A percentile compares a stretch with the other conserved stretches of the same genome.
phyloP scores from a whole-genome alignment of 2,329 filamentous ascomycete species.

The Fusarium anguioides region DNA sequence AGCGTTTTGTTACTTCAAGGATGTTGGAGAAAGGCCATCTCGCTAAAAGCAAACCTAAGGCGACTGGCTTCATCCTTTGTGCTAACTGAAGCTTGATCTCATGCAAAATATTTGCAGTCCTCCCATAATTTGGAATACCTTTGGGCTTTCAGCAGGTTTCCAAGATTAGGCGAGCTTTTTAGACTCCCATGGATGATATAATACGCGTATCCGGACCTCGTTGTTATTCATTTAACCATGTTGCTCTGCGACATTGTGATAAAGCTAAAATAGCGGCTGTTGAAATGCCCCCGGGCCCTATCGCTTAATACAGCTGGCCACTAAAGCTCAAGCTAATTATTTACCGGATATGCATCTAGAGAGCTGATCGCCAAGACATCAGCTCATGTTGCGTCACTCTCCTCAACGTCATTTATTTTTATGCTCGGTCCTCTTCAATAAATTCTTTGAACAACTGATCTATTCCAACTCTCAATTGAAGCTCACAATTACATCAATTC shows the following conservation, averaged over 20 bases:
- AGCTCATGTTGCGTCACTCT: conserved; percentile 11
- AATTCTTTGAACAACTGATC: background rate
- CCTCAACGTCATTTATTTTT: background rate
- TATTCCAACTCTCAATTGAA: no score
- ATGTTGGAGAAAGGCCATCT: no score
- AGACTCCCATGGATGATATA: background rate
- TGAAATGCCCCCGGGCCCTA: no score
- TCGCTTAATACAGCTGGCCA: background rate
- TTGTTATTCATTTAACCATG: background rate
- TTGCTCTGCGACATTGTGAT: background rate
- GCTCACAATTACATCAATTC: no score
- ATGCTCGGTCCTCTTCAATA: background rate
- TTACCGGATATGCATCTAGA: conserved; percentile 27
- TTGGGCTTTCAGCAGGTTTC: no score
- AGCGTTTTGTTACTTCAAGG: no score
- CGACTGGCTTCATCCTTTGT: no score
- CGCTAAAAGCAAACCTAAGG: no score
- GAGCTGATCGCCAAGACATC: background rate
- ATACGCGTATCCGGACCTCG: background rate
- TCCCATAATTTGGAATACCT: no score
- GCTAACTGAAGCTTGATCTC: no score
- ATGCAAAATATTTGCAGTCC: no score
- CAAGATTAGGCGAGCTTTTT: background rate
- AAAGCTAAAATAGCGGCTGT: background rate
- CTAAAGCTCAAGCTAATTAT: background rate